These are phyloP conservation scores for Podospora didyma DNA, from an alignment of 495 filamentous ascomycete species.

Conservation along the genomic window DNA sequence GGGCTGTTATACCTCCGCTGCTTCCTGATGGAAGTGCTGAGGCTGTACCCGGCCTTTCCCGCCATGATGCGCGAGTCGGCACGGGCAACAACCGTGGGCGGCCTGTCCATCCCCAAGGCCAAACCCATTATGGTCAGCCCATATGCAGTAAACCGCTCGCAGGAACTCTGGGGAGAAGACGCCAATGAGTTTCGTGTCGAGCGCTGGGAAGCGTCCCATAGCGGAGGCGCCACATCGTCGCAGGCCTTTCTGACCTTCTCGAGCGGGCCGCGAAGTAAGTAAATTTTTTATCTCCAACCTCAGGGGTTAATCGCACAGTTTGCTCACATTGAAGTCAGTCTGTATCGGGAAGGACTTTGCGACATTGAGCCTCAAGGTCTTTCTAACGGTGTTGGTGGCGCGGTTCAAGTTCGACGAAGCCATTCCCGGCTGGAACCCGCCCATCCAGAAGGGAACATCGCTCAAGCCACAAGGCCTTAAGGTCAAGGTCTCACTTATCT, in stretches of 20 bases:
- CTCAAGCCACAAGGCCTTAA: slow-evolving; percentile 1
- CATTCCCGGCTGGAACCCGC: neutral
- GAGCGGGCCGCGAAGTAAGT: neutral
- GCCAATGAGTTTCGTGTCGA: neutral
- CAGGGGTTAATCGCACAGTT: no score
- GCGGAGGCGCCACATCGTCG: neutral
- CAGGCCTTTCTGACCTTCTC: slow-evolving; percentile 2
- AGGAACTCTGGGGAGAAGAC: slow-evolving; percentile 1
- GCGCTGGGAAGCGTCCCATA: neutral
- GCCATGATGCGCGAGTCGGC: slow-evolving; percentile 1
- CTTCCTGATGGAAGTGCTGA: slow-evolving; percentile 4
- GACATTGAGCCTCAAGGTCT: slow-evolving; percentile 1
- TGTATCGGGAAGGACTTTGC: slow-evolving; percentile 4
- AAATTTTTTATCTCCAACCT: no score
- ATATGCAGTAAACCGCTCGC: neutral
- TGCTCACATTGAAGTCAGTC: no score
- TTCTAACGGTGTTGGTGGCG: neutral
- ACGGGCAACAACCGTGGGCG: neutral
- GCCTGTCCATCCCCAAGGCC: neutral
- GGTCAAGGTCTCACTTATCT: neutral
- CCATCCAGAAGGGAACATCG: neutral
- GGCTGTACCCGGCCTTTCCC: neutral
- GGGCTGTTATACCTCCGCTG: neutral
- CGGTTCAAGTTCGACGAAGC: neutral
- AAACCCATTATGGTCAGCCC: slow-evolving; percentile 1